phyloP scores from a whole-genome alignment of 371 early-diverging fungal genomes.

The Mucor sp. region DNA sequence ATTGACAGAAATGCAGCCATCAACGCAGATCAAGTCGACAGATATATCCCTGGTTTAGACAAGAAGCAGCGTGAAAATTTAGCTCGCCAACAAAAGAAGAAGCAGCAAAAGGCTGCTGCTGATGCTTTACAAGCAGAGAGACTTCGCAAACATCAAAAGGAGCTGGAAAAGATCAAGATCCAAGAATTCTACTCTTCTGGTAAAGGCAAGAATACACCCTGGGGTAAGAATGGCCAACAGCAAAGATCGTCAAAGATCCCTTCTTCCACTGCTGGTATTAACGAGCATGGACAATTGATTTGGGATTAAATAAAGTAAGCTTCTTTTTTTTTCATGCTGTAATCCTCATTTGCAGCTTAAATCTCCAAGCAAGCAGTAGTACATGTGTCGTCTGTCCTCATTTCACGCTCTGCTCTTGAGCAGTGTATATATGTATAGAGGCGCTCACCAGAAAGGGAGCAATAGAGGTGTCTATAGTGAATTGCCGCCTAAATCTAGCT shows the following conservation, averaged over 20 bases:
- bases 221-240: slow-evolving; percentile 28
- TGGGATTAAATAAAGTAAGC: slow-evolving; percentile 32
- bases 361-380: too few species aligned
- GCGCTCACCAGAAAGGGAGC: too few species aligned
- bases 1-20: slow-evolving; percentile 10
- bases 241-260: slow-evolving; percentile 28
- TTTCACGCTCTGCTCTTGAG: background rate
- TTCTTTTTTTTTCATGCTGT: too few species aligned
- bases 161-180: slow-evolving; percentile 37
- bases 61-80: slow-evolving; percentile 60
- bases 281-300: slow-evolving; percentile 46
- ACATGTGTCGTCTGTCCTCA: too few species aligned
- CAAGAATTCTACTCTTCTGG: slow-evolving; percentile 47
- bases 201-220: slow-evolving; percentile 43
- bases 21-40: background rate
- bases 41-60: slow-evolving; percentile 32
- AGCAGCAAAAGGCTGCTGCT: slow-evolving; percentile 41
- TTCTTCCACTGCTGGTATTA: slow-evolving; percentile 29
- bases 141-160: slow-evolving; percentile 50
- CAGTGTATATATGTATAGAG: too few species aligned
- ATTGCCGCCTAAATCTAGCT: too few species aligned
- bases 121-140: slow-evolving; percentile 52
- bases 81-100: slow-evolving; percentile 41
- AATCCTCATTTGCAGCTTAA: too few species aligned
- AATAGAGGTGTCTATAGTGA: too few species aligned